phyloP scores from a whole-genome alignment of 352 stramenopile species.

The Thalassiosira mediterranea region DNA sequence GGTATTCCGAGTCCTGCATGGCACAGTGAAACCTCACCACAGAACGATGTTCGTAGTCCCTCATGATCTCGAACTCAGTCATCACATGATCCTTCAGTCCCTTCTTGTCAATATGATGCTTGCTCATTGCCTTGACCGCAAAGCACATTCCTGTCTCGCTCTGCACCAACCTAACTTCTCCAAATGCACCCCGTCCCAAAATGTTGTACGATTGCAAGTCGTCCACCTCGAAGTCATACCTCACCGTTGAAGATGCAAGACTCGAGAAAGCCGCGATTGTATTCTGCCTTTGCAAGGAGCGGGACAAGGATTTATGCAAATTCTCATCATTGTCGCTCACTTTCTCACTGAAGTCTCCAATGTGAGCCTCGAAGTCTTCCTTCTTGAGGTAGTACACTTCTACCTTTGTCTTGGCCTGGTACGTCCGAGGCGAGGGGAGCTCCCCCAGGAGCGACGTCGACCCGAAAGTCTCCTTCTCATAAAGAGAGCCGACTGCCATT shows the following conservation, averaged over 20 bases:
- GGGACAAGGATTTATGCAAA: too few relatives aligned
- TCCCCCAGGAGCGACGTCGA: too few relatives aligned
- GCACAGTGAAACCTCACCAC: conserved; percentile 89
- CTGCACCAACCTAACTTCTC: conserved; percentile 94
- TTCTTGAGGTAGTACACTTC: conserved; percentile 87
- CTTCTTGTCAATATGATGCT: conserved; percentile 85
- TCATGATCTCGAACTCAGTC: conserved; percentile 46
- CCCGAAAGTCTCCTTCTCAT: too few relatives aligned
- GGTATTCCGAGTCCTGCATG: conserved; percentile 89
- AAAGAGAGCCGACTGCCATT: too few relatives aligned
- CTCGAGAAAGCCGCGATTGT: too few relatives aligned
- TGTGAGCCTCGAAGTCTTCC: conserved; percentile 92
- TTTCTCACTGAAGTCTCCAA: too few relatives aligned
- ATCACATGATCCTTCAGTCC: conserved; percentile 29
- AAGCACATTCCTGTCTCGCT: conserved; percentile 89
- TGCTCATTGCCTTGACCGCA: conserved; percentile 96
- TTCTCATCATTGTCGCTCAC: too few relatives aligned
- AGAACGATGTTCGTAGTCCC: conserved; percentile 88
- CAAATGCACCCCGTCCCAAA: conserved; percentile 98
- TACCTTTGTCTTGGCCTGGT: conserved; percentile 81
- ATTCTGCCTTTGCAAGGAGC: too few relatives aligned
- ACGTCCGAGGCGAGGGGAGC: too few relatives aligned
- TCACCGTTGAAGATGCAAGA: too few relatives aligned
- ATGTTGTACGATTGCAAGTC: too few relatives aligned
- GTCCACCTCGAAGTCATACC: too few relatives aligned